A percentile compares a stretch with the other conserved stretches of the same genome.
Conservation (phyloP, 2,329 filamentous ascomycete species). For the Pyrenophora seminiperda region DNA sequence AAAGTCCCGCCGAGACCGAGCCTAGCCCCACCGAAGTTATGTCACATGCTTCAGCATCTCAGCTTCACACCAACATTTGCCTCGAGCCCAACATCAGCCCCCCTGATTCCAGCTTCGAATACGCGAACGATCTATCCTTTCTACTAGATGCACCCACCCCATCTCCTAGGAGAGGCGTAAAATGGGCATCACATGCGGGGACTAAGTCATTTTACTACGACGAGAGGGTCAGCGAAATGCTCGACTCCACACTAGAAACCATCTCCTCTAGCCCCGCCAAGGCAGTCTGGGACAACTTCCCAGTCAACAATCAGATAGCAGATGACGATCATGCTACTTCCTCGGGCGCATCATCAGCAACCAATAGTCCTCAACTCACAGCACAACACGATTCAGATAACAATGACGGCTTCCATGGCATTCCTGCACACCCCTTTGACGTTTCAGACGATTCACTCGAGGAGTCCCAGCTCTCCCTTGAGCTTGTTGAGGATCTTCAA, state of each 20-base stretch:
- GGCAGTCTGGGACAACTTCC: slow-evolving; percentile 10
- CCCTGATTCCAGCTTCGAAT: slow-evolving; percentile 7
- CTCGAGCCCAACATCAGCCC: background rate
- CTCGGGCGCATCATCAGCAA: background rate
- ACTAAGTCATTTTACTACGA: slow-evolving; percentile 28
- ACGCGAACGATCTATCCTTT: slow-evolving; percentile 24
- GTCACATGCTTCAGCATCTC: slow-evolving; percentile 5
- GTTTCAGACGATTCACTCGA: slow-evolving; percentile 26
- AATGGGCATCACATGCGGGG: slow-evolving; percentile 18
- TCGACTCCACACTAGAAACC: slow-evolving; percentile 27
- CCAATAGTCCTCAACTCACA: background rate
- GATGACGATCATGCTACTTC: background rate
- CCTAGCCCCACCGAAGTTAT: slow-evolving; percentile 7
- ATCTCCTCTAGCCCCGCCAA: slow-evolving; percentile 20
- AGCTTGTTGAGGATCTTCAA: slow-evolving; percentile 28
- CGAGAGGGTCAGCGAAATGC: slow-evolving; percentile 29
- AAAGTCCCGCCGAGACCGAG: slow-evolving; percentile 12
- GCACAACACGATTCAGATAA: background rate
- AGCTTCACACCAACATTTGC: background rate
- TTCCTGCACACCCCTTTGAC: slow-evolving; percentile 19
- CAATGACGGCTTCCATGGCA: slow-evolving; percentile 17
- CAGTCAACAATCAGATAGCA: slow-evolving; percentile 9
- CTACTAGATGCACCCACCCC: slow-evolving; percentile 21
- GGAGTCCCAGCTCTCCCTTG: slow-evolving; percentile 25
- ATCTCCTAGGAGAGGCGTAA: slow-evolving; percentile 15